Conservation (phyloP, 495 filamentous ascomycete species). For the Tuber magnatum region DNA sequence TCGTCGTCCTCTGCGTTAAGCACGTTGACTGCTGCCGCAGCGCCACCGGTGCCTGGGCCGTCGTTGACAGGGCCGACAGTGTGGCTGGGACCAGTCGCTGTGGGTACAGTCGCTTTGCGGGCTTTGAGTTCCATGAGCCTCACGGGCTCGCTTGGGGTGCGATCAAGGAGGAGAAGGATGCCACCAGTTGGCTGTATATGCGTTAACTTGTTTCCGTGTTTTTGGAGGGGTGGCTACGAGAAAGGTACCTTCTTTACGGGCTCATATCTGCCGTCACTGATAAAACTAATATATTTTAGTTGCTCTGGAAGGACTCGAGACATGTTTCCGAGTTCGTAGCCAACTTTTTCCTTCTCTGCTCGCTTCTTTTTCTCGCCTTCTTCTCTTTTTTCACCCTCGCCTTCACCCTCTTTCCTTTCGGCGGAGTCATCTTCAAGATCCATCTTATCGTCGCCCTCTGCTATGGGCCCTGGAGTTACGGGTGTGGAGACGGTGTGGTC, state of each 20-base stretch:
- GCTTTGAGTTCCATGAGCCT: conserved; percentile 71
- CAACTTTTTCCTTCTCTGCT: conserved; percentile 90
- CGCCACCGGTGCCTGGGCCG: conserved; percentile 47
- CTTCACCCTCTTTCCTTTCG: conserved; percentile 51
- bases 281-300: conserved; percentile 89
- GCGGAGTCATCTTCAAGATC: conserved; percentile 56
- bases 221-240: conserved; percentile 15
- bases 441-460: conserved; percentile 70
- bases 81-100: conserved; percentile 39
- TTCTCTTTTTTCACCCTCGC: conserved; percentile 53
- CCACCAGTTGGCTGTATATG: conserved; percentile 75
- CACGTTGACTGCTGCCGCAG: conserved; percentile 69
- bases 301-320: conserved; percentile 86
- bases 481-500: conserved; percentile 68
- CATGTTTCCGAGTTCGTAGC: conserved; percentile 96
- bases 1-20: conserved; percentile 78
- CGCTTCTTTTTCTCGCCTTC: conserved; percentile 69
- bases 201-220: not conserved
- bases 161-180: conserved; percentile 83
- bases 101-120: conserved; percentile 53
- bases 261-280: conserved; percentile 71
- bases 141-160: conserved; percentile 66
- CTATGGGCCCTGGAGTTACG: conserved; percentile 55
- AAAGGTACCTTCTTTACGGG: conserved; percentile 84
- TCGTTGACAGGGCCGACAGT: conserved; percentile 34